A percentile compares a stretch with the other conserved stretches of the same genome.
Evolutionary conservation across 345 rosid genomes (phyloP).

Genomic region (Psidium friedrichsthalianum): DNA sequence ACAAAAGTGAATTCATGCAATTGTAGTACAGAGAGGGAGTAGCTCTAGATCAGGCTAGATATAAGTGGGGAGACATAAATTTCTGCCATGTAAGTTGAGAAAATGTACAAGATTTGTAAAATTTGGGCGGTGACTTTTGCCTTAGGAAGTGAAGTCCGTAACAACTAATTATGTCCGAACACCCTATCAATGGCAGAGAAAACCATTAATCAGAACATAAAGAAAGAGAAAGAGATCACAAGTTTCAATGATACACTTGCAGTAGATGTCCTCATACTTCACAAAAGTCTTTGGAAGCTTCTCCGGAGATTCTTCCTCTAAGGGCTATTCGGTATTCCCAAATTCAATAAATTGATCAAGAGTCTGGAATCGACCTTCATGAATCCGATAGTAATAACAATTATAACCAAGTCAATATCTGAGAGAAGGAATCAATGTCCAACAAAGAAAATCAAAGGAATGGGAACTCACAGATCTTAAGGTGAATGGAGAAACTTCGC

Average conservation of each 20-base stretch:
- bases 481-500: conserved; percentile 79
- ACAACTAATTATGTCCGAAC: conserved; percentile 69
- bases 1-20: no score
- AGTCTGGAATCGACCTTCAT: conserved; percentile 84
- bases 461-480: conserved; percentile 58
- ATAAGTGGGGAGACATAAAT: conserved; percentile 25
- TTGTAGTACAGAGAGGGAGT: conserved; percentile 16
- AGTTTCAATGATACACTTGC: no score
- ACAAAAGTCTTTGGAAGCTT: conserved; percentile 55
- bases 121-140: conserved; percentile 5
- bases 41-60: conserved; percentile 36
- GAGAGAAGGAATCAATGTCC: background rate
- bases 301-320: conserved; percentile 38
- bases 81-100: background rate
- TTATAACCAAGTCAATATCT: background rate
- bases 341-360: conserved; percentile 80
- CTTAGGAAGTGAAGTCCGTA: conserved; percentile 92
- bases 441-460: background rate
- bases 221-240: no score
- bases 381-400: conserved; percentile 31
- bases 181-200: conserved; percentile 26
- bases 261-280: conserved; percentile 36
- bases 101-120: background rate
- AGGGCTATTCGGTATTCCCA: conserved; percentile 66
- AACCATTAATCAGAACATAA: no score